A percentile compares a stretch with the other conserved stretches of the same genome.
These are phyloP conservation scores for Daldinia sp. DNA, from an alignment of 2,329 filamentous ascomycete species.

Conservation along the genomic window DNA sequence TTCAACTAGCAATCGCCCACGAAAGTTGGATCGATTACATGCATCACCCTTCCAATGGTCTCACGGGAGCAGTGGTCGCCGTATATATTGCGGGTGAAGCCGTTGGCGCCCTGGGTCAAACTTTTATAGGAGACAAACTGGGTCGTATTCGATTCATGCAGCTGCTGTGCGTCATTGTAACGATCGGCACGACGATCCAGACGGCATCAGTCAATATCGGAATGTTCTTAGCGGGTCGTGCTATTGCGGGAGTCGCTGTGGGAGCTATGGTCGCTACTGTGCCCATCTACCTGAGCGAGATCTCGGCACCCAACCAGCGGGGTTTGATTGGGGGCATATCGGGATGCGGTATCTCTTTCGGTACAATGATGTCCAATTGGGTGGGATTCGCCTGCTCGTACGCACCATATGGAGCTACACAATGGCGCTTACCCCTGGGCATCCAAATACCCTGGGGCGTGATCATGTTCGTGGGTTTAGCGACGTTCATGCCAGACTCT, in stretches of 20 bases:
- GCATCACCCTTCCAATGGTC: slow-evolving; percentile 64
- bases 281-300: slow-evolving; percentile 68
- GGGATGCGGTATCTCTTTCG: slow-evolving; percentile 66
- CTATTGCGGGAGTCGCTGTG: slow-evolving; percentile 58
- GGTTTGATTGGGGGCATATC: slow-evolving; percentile 67
- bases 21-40: slow-evolving; percentile 71
- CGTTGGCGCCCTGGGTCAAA: slow-evolving; percentile 65
- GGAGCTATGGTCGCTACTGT: slow-evolving; percentile 64
- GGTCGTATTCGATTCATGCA: slow-evolving; percentile 67
- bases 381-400: slow-evolving; percentile 67
- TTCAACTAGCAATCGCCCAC: slow-evolving; percentile 65
- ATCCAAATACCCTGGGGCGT: slow-evolving; percentile 69
- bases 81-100: slow-evolving; percentile 72
- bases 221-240: slow-evolving; percentile 65
- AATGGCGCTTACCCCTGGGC: slow-evolving; percentile 67
- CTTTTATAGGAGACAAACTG: slow-evolving; percentile 64
- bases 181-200: slow-evolving; percentile 65
- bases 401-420: slow-evolving; percentile 63
- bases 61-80: slow-evolving; percentile 67
- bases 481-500: slow-evolving; percentile 68
- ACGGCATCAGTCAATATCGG: slow-evolving; percentile 66
- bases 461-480: slow-evolving; percentile 64
- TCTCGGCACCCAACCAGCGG: slow-evolving; percentile 60
- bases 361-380: slow-evolving; percentile 69
- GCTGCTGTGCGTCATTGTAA: slow-evolving; percentile 65